Evolutionary conservation across 1,284 basidiomycete genomes (phyloP).

Genomic region (Coniferiporia weirii): DNA sequence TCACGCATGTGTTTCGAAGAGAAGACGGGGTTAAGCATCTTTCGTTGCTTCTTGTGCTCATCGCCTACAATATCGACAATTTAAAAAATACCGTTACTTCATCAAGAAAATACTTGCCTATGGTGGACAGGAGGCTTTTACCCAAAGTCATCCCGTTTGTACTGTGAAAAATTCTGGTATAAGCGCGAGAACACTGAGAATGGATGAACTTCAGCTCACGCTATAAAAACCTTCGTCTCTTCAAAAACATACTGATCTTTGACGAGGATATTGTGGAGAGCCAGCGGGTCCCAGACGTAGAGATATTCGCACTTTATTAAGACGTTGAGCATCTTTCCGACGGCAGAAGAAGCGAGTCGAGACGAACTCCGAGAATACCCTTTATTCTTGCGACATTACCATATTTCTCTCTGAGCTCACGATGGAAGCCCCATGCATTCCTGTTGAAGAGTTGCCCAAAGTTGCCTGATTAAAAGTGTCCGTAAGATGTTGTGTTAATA

Average conservation of each 20-base stretch:
- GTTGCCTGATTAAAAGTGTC: not conserved
- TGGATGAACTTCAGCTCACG: not conserved
- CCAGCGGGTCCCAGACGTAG: slow-evolving; percentile 19
- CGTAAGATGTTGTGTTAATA: no score
- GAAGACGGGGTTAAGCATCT: slow-evolving; percentile 30
- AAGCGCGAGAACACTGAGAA: not conserved
- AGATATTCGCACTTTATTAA: slow-evolving; percentile 12
- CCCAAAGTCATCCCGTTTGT: slow-evolving; percentile 16
- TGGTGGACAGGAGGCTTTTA: slow-evolving; percentile 19
- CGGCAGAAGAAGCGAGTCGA: not conserved
- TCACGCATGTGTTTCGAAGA: slow-evolving; percentile 26
- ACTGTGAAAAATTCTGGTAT: slow-evolving; percentile 1
- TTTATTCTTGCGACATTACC: slow-evolving; percentile 17
- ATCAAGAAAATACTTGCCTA: slow-evolving; percentile 9
- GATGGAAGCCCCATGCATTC: slow-evolving; percentile 11
- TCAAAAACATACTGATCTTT: slow-evolving; percentile 29
- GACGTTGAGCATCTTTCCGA: not conserved
- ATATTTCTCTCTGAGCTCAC: slow-evolving; percentile 17
- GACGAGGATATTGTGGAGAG: slow-evolving; percentile 26
- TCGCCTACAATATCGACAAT: slow-evolving; percentile 19
- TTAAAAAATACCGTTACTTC: no score
- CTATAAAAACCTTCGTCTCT: slow-evolving; percentile 16
- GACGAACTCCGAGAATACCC: slow-evolving; percentile 13
- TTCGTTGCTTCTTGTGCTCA: slow-evolving; percentile 24
- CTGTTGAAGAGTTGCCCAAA: slow-evolving; percentile 2